Percentiles rank a stretch among this genome's conserved stretches.
These are phyloP conservation scores for Niebla homalea DNA, from an alignment of 495 filamentous ascomycete genomes.

Conservation along the genomic window DNA sequence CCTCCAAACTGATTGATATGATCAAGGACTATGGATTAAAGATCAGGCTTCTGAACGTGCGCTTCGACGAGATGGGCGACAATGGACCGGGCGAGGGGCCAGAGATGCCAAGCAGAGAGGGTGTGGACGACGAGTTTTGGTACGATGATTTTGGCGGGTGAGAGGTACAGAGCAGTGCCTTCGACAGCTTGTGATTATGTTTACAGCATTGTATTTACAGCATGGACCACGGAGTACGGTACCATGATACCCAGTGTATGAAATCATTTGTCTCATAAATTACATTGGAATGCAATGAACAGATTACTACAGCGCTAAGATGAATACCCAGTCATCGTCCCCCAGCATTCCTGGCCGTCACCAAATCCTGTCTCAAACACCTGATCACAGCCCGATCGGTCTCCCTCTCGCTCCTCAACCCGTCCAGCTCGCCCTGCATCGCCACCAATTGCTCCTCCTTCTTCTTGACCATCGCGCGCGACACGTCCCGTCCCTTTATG, in stretches of 20 bases:
- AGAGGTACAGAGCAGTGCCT: neutral
- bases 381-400: conserved; percentile 34
- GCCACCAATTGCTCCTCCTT: conserved; percentile 46
- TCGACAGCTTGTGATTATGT: neutral
- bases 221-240: neutral
- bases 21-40: conserved; percentile 85
- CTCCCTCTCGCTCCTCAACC: conserved; percentile 38
- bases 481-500: conserved; percentile 46
- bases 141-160: conserved; percentile 41
- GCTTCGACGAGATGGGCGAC: conserved; percentile 57
- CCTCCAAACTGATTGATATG: conserved; percentile 70
- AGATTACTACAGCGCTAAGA: neutral
- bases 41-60: conserved; percentile 83
- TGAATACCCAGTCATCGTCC: neutral
- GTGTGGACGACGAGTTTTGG: conserved; percentile 40
- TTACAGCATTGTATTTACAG: neutral
- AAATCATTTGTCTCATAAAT: neutral
- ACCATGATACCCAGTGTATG: neutral
- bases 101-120: conserved; percentile 33
- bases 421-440: conserved; percentile 32
- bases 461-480: conserved; percentile 43
- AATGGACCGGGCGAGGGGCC: conserved; percentile 28
- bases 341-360: neutral
- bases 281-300: neutral
- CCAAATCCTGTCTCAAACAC: conserved; percentile 16